A percentile compares a stretch with the other conserved stretches of the same genome.
Evolutionary conservation across 2,329 filamentous ascomycete genomes (phyloP).

Genomic region (Aspergillus uvarum): DNA sequence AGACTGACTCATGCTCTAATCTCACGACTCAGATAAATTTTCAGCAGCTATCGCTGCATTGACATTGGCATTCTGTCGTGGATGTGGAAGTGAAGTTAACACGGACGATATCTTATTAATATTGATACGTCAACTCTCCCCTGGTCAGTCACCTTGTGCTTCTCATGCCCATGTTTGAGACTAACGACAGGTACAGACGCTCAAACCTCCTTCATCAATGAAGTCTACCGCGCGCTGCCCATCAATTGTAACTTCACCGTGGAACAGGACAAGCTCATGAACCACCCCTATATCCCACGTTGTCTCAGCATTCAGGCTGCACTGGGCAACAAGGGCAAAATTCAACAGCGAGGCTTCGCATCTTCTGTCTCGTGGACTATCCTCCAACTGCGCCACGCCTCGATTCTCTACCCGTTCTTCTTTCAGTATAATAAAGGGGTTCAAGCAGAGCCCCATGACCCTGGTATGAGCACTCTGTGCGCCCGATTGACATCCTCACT

Average conservation of each 20-base stretch:
- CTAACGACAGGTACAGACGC: constrained; percentile 50
- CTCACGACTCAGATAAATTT: constrained; percentile 34
- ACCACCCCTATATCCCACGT: constrained; percentile 70
- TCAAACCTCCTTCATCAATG: constrained; percentile 61
- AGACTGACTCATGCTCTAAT: not conserved
- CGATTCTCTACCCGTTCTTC: constrained; percentile 62
- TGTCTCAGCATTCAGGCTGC: constrained; percentile 77
- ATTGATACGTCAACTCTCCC: constrained; percentile 55
- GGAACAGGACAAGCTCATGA: constrained; percentile 72
- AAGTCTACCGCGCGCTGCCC: constrained; percentile 68
- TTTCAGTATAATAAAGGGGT: constrained; percentile 63
- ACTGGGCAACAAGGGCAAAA: constrained; percentile 69
- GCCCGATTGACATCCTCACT: not conserved
- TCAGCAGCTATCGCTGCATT: constrained; percentile 62
- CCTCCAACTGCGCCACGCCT: constrained; percentile 70
- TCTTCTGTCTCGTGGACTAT: constrained; percentile 74
- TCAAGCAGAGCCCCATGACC: constrained; percentile 53
- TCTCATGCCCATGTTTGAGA: constrained; percentile 31
- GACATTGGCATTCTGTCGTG: constrained; percentile 53
- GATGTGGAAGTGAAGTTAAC: constrained; percentile 50
- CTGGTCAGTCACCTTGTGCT: constrained; percentile 38
- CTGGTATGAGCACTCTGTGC: constrained; percentile 44
- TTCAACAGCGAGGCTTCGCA: constrained; percentile 60
- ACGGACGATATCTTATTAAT: constrained; percentile 71
- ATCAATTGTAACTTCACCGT: constrained; percentile 79